These are phyloP conservation scores for Pythium monospermum DNA, from an alignment of 352 stramenopile species.

Conservation along the genomic window DNA sequence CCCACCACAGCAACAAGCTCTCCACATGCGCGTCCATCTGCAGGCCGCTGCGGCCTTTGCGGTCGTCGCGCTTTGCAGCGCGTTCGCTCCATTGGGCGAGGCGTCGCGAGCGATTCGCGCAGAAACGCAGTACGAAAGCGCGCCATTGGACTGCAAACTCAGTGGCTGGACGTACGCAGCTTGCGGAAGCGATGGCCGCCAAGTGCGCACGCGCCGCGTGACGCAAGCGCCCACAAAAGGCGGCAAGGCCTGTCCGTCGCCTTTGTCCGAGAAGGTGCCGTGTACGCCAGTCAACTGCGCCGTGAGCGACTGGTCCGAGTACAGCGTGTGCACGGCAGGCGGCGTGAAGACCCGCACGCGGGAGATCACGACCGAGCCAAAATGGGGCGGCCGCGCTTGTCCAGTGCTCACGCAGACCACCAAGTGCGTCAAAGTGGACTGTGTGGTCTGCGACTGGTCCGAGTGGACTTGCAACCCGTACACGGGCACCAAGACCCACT, in stretches of 20 bases:
- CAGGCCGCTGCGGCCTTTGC: no score
- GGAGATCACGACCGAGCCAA: slow-evolving; percentile 23
- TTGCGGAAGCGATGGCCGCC: background rate
- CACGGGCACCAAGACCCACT: slow-evolving; percentile 28
- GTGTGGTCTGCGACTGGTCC: slow-evolving; percentile 33
- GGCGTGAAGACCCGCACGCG: slow-evolving; percentile 34
- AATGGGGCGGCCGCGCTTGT: slow-evolving; percentile 28
- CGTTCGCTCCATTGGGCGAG: no score
- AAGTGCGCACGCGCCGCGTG: slow-evolving; percentile 22
- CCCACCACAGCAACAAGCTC: no score
- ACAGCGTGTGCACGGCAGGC: background rate
- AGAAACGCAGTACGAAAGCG: no score
- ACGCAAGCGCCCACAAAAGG: slow-evolving; percentile 19
- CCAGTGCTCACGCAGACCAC: slow-evolving; percentile 21
- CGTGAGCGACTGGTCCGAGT: slow-evolving; percentile 7
- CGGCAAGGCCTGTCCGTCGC: slow-evolving; percentile 4
- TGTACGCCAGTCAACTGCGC: slow-evolving; percentile 12
- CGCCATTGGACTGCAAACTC: background rate
- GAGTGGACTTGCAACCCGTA: slow-evolving; percentile 31
- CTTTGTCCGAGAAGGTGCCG: background rate
- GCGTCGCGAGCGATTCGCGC: no score
- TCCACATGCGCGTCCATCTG: no score
- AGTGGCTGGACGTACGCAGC: background rate
- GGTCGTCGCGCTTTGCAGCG: no score
- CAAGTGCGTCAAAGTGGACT: slow-evolving; percentile 33